phyloP scores from a whole-genome alignment of 257 asterid species.

The Gardenia jasminoides region DNA sequence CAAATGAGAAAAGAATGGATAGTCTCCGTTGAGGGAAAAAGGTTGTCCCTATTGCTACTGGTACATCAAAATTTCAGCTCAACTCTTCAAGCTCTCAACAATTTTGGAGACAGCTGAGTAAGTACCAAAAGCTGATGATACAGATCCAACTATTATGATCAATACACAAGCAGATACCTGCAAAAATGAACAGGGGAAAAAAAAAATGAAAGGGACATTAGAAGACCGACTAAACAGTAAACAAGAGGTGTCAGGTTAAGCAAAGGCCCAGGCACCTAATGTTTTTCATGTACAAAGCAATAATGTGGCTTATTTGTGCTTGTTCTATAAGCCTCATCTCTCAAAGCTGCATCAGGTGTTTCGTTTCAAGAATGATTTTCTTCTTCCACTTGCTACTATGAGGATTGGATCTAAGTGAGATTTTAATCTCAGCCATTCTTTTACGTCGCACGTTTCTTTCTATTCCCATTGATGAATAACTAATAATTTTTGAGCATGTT shows the following conservation, averaged over 20 bases:
- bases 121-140: conserved; percentile 64
- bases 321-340: neutral
- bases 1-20: neutral
- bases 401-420: neutral
- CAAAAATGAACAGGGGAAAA: neutral
- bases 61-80: conserved; percentile 1
- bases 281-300: neutral
- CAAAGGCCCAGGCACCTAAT: neutral
- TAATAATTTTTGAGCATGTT: neutral
- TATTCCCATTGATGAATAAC: neutral
- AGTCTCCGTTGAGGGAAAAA: neutral
- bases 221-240: neutral
- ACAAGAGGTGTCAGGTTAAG: neutral
- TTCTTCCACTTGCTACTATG: neutral
- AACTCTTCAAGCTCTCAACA: conserved; percentile 45
- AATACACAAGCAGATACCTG: conserved; percentile 55
- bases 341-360: neutral
- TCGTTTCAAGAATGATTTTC: neutral
- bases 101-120: conserved; percentile 77
- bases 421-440: neutral
- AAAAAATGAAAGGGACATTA: neutral
- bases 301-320: neutral
- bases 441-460: neutral
- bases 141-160: conserved; percentile 58
- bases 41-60: neutral